Evolutionary conservation across 768 basidiomycete species (phyloP).

Genomic region (Calvatia gigantea): DNA sequence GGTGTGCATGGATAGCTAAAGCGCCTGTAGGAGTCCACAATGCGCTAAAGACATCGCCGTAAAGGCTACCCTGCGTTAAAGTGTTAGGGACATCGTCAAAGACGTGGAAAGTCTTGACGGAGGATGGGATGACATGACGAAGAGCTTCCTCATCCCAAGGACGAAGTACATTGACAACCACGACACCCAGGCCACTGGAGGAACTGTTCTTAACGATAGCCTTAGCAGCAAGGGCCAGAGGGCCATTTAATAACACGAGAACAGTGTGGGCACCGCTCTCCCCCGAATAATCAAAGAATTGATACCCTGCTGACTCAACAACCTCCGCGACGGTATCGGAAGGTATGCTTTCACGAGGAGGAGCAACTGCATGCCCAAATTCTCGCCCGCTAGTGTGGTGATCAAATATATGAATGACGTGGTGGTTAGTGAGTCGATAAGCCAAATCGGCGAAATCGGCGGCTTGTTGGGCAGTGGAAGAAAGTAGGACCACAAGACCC

Average conservation of each 20-base stretch:
- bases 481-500: slow-evolving; percentile 70
- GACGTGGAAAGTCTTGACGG: slow-evolving; percentile 61
- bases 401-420: slow-evolving; percentile 90
- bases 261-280: slow-evolving; percentile 59
- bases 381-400: slow-evolving; percentile 80
- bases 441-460: slow-evolving; percentile 73
- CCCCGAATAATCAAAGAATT: slow-evolving; percentile 76
- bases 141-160: slow-evolving; percentile 79
- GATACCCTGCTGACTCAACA: slow-evolving; percentile 57
- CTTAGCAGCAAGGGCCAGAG: slow-evolving; percentile 63
- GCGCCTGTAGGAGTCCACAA: slow-evolving; percentile 39
- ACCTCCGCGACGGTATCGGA: slow-evolving; percentile 40
- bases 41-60: slow-evolving; percentile 66
- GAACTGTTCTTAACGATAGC: slow-evolving; percentile 35
- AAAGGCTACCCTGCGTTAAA: slow-evolving; percentile 60
- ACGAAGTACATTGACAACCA: slow-evolving; percentile 75
- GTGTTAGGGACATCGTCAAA: slow-evolving; percentile 73
- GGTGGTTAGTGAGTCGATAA: slow-evolving; percentile 62
- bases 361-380: slow-evolving; percentile 50
- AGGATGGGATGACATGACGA: slow-evolving; percentile 52
- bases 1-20: slow-evolving; percentile 48
- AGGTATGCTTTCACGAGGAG: slow-evolving; percentile 29
- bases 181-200: slow-evolving; percentile 52
- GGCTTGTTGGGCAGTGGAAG: slow-evolving; percentile 80
- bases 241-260: slow-evolving; percentile 73